phyloP scores from a whole-genome alignment of 345 rosid species.

The Brassica incana region DNA sequence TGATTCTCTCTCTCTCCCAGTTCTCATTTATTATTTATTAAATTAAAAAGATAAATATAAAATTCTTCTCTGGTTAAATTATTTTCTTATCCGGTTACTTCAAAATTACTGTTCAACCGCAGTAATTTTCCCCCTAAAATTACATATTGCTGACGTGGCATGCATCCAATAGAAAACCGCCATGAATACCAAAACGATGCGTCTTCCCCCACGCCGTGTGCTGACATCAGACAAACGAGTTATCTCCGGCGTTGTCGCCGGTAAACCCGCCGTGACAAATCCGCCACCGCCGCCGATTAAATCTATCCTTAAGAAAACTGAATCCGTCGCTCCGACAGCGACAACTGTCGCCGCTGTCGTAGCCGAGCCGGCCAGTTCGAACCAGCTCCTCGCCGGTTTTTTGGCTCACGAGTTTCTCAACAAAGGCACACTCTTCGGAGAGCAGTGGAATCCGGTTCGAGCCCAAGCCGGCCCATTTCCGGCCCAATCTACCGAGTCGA shows the following conservation, averaged over 20 bases:
- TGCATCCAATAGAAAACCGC: slow-evolving; percentile 38
- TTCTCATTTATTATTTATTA: slow-evolving; percentile 8
- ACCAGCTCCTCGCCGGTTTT: slow-evolving; percentile 73
- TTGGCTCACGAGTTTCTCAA: slow-evolving; percentile 83
- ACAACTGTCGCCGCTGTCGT: slow-evolving; percentile 10
- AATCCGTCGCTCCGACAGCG: neutral
- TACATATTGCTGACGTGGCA: slow-evolving; percentile 63
- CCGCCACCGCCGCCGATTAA: slow-evolving; percentile 23
- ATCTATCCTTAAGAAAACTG: slow-evolving; percentile 46
- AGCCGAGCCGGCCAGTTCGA: slow-evolving; percentile 42
- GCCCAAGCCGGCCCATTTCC: neutral
- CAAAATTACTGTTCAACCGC: slow-evolving; percentile 27
- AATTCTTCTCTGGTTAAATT: neutral
- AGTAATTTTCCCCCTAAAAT: slow-evolving; percentile 8
- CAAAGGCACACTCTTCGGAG: slow-evolving; percentile 76
- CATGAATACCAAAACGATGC: slow-evolving; percentile 81
- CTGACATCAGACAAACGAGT: slow-evolving; percentile 66
- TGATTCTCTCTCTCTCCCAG: neutral
- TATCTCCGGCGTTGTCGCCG: slow-evolving; percentile 37
- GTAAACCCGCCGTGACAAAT: slow-evolving; percentile 22
- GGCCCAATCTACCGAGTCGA: slow-evolving; percentile 22
- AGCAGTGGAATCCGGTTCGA: slow-evolving; percentile 44
- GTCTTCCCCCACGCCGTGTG: slow-evolving; percentile 77
- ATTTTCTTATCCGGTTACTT: neutral
- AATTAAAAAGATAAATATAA: slow-evolving; percentile 7